Conservation (phyloP, 805 yeast genomes). For the Teunomyces lycoperdinae region DNA sequence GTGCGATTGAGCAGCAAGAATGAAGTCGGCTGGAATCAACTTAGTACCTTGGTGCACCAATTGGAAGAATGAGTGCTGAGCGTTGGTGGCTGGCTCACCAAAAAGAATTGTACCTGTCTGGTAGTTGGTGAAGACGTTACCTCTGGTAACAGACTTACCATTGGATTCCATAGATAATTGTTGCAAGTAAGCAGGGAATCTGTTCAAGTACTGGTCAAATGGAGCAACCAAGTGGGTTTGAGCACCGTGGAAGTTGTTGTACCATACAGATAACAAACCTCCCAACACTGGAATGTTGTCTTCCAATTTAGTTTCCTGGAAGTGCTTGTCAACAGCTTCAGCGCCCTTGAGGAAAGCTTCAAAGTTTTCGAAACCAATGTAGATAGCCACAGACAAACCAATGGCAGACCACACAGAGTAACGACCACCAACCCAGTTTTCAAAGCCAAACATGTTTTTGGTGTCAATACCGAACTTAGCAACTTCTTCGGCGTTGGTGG, state of each 20-base stretch:
- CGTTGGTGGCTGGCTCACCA: constrained; percentile 98
- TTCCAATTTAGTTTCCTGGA: constrained; percentile 77
- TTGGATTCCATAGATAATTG: constrained; percentile 98
- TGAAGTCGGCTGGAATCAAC: constrained; percentile 94
- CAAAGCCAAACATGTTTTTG: constrained; percentile 97
- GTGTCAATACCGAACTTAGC: constrained; percentile 95
- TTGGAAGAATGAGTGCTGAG: constrained; percentile 99
- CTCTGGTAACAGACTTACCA: constrained; percentile 96
- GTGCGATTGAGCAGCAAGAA: constrained; percentile 95
- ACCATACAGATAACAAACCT: constrained; percentile 95
- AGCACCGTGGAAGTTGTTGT: constrained; percentile 96
- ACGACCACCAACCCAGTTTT: constrained; percentile 99
- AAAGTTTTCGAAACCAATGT: constrained; percentile 94
- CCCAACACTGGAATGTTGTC: constrained; percentile 91
- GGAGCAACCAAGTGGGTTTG: constrained; percentile 99
- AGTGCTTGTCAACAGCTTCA: constrained; percentile 94
- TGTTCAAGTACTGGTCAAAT: constrained; percentile 96
- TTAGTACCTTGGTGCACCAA: constrained; percentile 99
- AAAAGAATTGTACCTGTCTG: constrained; percentile 94
- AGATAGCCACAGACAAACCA: constrained; percentile 92
- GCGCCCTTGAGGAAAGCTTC: constrained; percentile 94
- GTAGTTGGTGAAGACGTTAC: constrained; percentile 85
- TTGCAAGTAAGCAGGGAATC: constrained; percentile 99
- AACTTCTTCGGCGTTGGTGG: constrained; percentile 90
- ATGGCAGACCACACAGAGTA: constrained; percentile 99